Base-by-base conservation (phyloP, 768 basidiomycete species). In the Calocybe gangraenosa region DNA sequence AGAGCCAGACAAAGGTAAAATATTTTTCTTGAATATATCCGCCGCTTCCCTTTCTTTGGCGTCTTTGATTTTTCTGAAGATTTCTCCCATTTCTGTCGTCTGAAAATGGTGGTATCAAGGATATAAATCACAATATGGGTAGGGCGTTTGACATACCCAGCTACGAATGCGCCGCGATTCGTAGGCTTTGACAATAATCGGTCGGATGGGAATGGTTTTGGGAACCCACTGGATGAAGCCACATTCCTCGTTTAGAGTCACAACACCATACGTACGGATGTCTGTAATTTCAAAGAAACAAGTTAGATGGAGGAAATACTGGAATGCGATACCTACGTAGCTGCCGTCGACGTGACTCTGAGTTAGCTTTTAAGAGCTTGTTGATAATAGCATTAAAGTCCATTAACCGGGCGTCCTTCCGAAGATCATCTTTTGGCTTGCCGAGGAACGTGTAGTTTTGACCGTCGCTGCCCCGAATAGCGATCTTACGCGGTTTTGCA, bases 181-280 rank as follows among this genome's bases (percentile, higher is more conserved):
- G 58, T 98, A 99, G 3, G 65, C 66, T 48, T 82, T 82, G 41
- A 75, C 52, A 11, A 97, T 68, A 35, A 97, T 76, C 0, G 78
- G 76, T 21, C 95, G 84, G 30, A 97, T 65, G 1, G 92, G 87
- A 20, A 81, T 74, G 1, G 94, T 96, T 60, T 98, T 87, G 0
- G 87, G 89, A 2, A 99, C 96, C 96, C 96, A 99, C 80, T 99
- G 92, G 45, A 98, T 92, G 39, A 98, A 81, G 0, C 96, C 96
- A 57, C 94, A 97, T 53, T 95, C 92, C 54, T 98, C 95, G 59
- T 96, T 97, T 50, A 99, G 74, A 4, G 94, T 91, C 20, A 96
- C 86, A n/a, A 98, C 92, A n/a, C 92, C 90, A 58, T 98, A 99
- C 2, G 96, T 98, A 19, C 95, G 82, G 47, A 99, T 92, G 60